Base-by-base conservation (phyloP, 192 early-diverging fungal species). In the Backusella liffmaniae region DNA sequence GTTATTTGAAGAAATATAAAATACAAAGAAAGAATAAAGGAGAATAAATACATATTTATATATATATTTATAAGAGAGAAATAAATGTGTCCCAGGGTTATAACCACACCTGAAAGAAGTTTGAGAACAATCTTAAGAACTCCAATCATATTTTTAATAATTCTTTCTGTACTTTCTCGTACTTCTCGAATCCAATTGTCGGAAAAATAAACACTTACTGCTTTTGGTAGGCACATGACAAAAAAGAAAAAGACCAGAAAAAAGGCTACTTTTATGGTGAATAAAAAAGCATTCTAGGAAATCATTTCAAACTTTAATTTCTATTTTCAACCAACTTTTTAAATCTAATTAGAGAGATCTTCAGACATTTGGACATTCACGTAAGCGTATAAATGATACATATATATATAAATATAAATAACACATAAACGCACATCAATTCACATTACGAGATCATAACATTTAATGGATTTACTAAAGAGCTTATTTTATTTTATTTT, bases 71-170 rank as follows among this genome's bases (percentile, higher is more conserved):
- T 49, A 49, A 49, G 46, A 49, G 13, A 49, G 18, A 49, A 44
- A 44, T n/a, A 49, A 49, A 49, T 42, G 35, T 36, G 46, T 4
- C 29, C 66, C 42, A 56, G 67, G 34, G 51, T 35, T 32, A 73
- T 35, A 56, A 32, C 30, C 56, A 73, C 18, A 56, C 16, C 29
- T 42, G 71, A 77, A 65, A 73, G 70, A 77, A 77, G 32, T 41
- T 67, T 53, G 41, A 42, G 73, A 74, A 74, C 39, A 42, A 74
- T 67, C 37, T 37, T 67, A 13, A 18, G 21, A 26, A 18, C n/a
- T 18, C 73, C 73, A 74, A 67, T 74, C 59, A 65, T 44, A 51
- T 74, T 42, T 46, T 42, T 46, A 32, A 67, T 51, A 53, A 8
- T 62, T 37, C 16, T 53, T 35, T 59, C 34, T 36, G 15, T n/a